Conservation (phyloP, 2,329 filamentous ascomycete genomes). For the Diaporthe vexans region DNA sequence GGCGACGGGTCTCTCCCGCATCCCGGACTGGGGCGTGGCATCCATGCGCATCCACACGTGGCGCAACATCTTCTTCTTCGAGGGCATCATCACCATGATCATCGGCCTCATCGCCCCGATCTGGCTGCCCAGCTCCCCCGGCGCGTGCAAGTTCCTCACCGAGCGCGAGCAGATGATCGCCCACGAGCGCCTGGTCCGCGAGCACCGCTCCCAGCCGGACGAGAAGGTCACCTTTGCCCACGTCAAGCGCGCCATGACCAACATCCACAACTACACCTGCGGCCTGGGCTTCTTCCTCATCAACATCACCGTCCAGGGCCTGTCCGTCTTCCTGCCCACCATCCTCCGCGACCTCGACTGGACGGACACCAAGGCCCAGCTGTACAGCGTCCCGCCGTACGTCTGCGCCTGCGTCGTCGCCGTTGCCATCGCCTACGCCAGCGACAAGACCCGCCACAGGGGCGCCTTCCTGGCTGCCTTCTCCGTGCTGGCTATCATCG, state of each 20-base stretch:
- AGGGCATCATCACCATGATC: conserved; percentile 67
- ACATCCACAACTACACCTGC: conserved; percentile 72
- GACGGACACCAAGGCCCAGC: conserved; percentile 56
- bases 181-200: conserved; percentile 62
- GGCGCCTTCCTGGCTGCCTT: conserved; percentile 58
- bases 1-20: conserved; percentile 79
- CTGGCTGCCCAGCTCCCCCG: conserved; percentile 65
- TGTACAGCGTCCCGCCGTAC: conserved; percentile 61
- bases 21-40: conserved; percentile 64
- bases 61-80: conserved; percentile 75
- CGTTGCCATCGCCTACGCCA: conserved; percentile 55
- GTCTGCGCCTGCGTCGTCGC: conserved; percentile 57
- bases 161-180: conserved; percentile 69
- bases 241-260: conserved; percentile 64
- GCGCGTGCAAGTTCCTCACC: conserved; percentile 63
- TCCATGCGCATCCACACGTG: conserved; percentile 62
- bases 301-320: conserved; percentile 71
- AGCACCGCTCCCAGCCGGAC: conserved; percentile 60
- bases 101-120: conserved; percentile 63
- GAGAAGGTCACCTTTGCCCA: conserved; percentile 64
- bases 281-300: conserved; percentile 70
- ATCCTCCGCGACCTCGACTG: conserved; percentile 60
- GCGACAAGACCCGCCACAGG: conserved; percentile 58
- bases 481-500: conserved; percentile 59
- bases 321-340: conserved; percentile 65